Base-by-base conservation (phyloP, 1,284 basidiomycete genomes). In the Hymenochaete sp. region DNA sequence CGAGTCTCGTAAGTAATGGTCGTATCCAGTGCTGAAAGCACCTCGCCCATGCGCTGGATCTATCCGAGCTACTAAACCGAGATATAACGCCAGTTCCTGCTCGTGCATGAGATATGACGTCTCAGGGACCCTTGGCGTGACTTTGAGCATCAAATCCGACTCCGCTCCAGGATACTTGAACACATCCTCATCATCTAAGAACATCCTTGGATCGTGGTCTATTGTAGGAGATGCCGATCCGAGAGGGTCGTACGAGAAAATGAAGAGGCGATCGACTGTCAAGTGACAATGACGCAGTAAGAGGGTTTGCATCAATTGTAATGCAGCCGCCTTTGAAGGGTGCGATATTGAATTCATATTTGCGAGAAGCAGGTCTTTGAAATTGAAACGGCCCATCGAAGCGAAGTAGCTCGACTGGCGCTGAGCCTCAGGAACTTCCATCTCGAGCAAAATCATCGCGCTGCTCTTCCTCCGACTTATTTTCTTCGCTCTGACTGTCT, bases 311-410 rank as follows among this genome's bases (percentile, higher is more conserved):
- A 93, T 64, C 7, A 96, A 70, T 53, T 89, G 84, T 31, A 95
- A 64, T 2, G 89, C 85, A 6, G 89, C 78, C 0, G 82, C 79
- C 0, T 72, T 71, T 0, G 88, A 77, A 0, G 77, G 62, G 45
- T 78, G 72, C 7, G 75, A 77, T 35, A 65, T 64, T 2, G 87
- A 90, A 10, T 73, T 70, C 19, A 95, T 64, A 56, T 90, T 92
- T 39, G 87, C 75, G 38, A 89, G 58, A 3, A 96, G 65, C 21
- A 96, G 72, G 56, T 96, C 92, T 57, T 90, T 92, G 16, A 96
- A 68, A 2, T 88, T 93, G 65, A 92, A 96, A 13, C 91, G 77
- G 10, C 82, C 87, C 62, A 84, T 76, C 0, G 87, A 81, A 3
- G 82, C 89, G 60, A 89, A 87, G 62, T 95, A 95, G 53, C 81